Evolutionary conservation across 257 asterid species (phyloP), one percentile per base, ranked within the genome.

Genomic region (Fraxinus quadrangulata): DNA sequence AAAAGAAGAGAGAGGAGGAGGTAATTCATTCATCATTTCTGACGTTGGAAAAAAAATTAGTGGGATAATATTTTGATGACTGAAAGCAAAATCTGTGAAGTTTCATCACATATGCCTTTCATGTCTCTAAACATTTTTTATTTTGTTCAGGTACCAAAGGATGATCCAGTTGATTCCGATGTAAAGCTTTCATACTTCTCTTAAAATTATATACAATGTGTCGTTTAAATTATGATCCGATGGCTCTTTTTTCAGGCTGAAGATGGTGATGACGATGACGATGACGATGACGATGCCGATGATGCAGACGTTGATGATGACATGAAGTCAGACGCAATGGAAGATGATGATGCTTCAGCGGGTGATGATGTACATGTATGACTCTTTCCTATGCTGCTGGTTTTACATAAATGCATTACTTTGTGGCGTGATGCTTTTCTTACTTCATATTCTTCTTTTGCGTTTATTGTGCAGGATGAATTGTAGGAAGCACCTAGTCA

Each of bases 1-100:
- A 96, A 73, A 95, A 95, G 91, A 90, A 92, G 92, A 92, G 67
- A 74, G 98, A 92, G 77, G 98, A 88, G 63, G 98, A 93, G 97
- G 98, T 92, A 89, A 51, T 21, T 40, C 51, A 59, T 51, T 69
- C 54, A 17, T 72, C 45, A 17, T 71, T 19, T 21, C 30, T 34
- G 9, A 17, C 72, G 21, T 36, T 65, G n/a, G 28, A 23, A 72
- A 2, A 10, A 2, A 21, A 8, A 7, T 56, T 59, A 21, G 16
- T 21, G 30, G 67, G 30, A 59, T 9, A 59, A 59, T 61, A 61
- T 47, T 59, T 28, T 75, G 70, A 59, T 78, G n/a, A 17, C 23
- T 10, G 36, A 28, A n/a, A 59, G 30, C 67, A 59, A n/a, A 21
- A 6, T 59, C 28, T 59, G 24, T 8, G 21, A 21, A 21, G 14